Percentiles rank a stretch among this genome's conserved stretches.
These are phyloP conservation scores for Trebouxia gelatinosa DNA, from an alignment of 163 green algal genomes.

Conservation along the genomic window DNA sequence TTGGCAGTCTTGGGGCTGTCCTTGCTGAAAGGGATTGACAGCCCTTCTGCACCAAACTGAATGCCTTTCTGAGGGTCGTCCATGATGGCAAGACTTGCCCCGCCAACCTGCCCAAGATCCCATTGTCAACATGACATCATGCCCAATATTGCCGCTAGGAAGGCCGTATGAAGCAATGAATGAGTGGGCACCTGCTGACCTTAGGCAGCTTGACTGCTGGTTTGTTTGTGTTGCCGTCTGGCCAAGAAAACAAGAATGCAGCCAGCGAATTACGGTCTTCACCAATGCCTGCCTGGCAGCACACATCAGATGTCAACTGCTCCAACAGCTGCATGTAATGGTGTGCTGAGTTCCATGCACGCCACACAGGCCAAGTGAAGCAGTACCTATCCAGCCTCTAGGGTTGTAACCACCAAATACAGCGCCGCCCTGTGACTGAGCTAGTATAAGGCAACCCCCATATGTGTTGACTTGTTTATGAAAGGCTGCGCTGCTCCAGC, in stretches of 20 bases:
- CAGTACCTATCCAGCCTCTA: slow-evolving; percentile 40
- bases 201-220: slow-evolving; percentile 67
- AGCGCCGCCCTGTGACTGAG: slow-evolving; percentile 53
- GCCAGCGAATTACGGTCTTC: slow-evolving; percentile 70
- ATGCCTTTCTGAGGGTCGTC: slow-evolving; percentile 36
- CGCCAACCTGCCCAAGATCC: slow-evolving; percentile 32
- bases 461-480: slow-evolving; percentile 63
- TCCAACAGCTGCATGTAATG: neutral
- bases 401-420: slow-evolving; percentile 78
- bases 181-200: slow-evolving; percentile 33
- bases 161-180: neutral
- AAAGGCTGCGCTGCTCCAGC: slow-evolving; percentile 64
- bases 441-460: slow-evolving; percentile 67
- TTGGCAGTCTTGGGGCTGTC: slow-evolving; percentile 32
- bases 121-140: too few relatives aligned
- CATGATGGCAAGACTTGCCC: slow-evolving; percentile 37
- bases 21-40: slow-evolving; percentile 45
- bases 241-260: slow-evolving; percentile 78
- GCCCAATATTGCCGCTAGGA: too few relatives aligned
- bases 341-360: too few relatives aligned
- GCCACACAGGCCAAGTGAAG: neutral
- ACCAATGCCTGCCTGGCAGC: slow-evolving; percentile 46
- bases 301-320: slow-evolving; percentile 67
- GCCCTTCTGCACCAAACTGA: slow-evolving; percentile 43
- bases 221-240: slow-evolving; percentile 51